Evolutionary conservation across 768 basidiomycete species (phyloP).

Genomic region (Boletus edulis): DNA sequence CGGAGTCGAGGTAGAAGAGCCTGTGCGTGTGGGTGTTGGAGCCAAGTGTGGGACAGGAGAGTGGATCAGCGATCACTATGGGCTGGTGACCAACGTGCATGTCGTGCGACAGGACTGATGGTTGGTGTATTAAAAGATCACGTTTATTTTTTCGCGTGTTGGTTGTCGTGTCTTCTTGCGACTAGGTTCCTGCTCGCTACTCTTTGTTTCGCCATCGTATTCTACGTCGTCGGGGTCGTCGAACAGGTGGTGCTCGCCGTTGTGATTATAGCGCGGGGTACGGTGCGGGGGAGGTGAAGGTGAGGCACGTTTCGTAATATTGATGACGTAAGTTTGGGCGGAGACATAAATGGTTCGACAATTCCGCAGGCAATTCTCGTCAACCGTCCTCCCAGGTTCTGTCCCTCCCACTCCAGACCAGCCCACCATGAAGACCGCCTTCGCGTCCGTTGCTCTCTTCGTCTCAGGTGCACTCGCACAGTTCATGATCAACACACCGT

Average conservation of each 20-base stretch:
- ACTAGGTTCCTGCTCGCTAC: not conserved
- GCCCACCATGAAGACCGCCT: slow-evolving; percentile 46
- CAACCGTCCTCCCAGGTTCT: not conserved
- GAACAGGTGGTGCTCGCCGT: not conserved
- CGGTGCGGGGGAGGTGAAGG: no score
- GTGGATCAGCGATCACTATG: slow-evolving; percentile 72
- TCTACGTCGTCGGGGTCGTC: not conserved
- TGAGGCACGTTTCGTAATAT: not conserved
- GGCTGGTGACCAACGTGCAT: slow-evolving; percentile 45
- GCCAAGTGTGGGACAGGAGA: slow-evolving; percentile 40
- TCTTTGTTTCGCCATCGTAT: not conserved
- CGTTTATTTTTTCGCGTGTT: not conserved
- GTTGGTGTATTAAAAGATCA: slow-evolving; percentile 2
- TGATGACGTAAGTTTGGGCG: slow-evolving; percentile 26
- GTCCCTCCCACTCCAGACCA: slow-evolving; percentile 9
- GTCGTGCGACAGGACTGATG: slow-evolving; percentile 21
- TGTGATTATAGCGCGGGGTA: slow-evolving; percentile 15
- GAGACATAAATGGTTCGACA: slow-evolving; percentile 29
- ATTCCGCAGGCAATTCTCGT: slow-evolving; percentile 7
- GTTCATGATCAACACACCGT: slow-evolving; percentile 71
- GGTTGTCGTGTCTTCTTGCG: slow-evolving; percentile 8
- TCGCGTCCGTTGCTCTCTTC: slow-evolving; percentile 41
- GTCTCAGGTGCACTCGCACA: slow-evolving; percentile 45
- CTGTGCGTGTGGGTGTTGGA: slow-evolving; percentile 55
- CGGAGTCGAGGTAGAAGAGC: slow-evolving; percentile 51